Base-by-base conservation (phyloP, 2,329 filamentous ascomycete species). In the Rhinocladiella similis region DNA sequence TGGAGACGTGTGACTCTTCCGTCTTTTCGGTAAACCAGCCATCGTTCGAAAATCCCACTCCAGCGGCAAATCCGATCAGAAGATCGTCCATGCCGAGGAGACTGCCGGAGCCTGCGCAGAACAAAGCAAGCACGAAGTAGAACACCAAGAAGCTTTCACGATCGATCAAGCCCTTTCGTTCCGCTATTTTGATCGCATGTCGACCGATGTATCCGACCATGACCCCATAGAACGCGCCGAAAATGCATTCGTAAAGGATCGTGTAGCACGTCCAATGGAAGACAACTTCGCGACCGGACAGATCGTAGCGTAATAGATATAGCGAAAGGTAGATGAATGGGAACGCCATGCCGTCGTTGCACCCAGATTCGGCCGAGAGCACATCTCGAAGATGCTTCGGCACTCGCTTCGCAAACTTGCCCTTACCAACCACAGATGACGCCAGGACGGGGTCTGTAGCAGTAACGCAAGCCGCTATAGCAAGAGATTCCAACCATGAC, bases 321-420 rank as follows among this genome's bases (percentile, higher is more conserved):
- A 97, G 78, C 1, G 90, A 87, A 27, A 99, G 81, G 71, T 99
- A 99, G 67, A 99, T 84, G 72, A 99, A 99, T 0, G 94, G 94
- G 69, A 99, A 99, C 1, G 94, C 94, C 94, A 99, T 99, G 75
- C 94, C 94, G 72, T 99, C 94, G 80, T 99, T 99, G 77, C 94
- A 99, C 27, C 94, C 94, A 6, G 94, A 99, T 75, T 99, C 94
- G 54, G 92, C 92, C 3, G 94, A 99, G 12, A 99, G 80, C 50
- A 99, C 71, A 75, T 99, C 94, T 80, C 94, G 84, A 76, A 99
- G 78, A 85, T 99, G 94, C 78, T 97, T 97, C 19, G 94, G 94
- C 3, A 99, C 91, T 61, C 94, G 86, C 77, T 96, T 96, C 35
- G 94, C 93, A 68, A 99, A 99, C 74, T 99, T 99, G 68, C 94